Conservation (phyloP, 805 yeast species). For the Teunomyces stri region DNA sequence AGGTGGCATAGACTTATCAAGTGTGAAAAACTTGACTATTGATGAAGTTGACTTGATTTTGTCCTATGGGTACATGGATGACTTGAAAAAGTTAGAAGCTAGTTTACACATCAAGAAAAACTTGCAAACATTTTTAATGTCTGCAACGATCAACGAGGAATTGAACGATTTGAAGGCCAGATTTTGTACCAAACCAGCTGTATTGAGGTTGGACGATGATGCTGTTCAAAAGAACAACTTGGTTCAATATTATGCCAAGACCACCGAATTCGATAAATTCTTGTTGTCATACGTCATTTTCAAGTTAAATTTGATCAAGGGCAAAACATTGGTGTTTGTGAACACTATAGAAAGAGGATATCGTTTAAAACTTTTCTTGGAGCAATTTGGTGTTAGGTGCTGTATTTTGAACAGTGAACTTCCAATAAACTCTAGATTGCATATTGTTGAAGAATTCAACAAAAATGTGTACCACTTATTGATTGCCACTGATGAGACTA, state of each 20-base stretch:
- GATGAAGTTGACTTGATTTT: slow-evolving; percentile 94
- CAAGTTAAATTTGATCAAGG: slow-evolving; percentile 83
- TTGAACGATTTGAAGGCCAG: slow-evolving; percentile 69
- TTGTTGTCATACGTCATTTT: slow-evolving; percentile 86
- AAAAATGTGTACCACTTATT: slow-evolving; percentile 80
- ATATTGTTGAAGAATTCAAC: slow-evolving; percentile 93
- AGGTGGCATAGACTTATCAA: slow-evolving; percentile 45
- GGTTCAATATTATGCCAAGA: slow-evolving; percentile 81
- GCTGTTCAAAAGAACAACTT: slow-evolving; percentile 55
- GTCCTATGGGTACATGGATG: slow-evolving; percentile 89
- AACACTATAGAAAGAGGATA: slow-evolving; percentile 95
- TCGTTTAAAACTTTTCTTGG: slow-evolving; percentile 82
- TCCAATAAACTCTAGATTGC: slow-evolving; percentile 89
- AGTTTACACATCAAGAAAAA: slow-evolving; percentile 69
- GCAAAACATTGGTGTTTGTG: slow-evolving; percentile 87
- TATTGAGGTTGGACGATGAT: slow-evolving; percentile 75
- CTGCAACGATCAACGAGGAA: slow-evolving; percentile 91
- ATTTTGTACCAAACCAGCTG: slow-evolving; percentile 83
- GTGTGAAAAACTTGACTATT: slow-evolving; percentile 70
- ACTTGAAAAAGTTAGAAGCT: slow-evolving; percentile 62
- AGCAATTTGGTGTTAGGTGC: slow-evolving; percentile 89
- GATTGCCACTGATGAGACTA: slow-evolving; percentile 93
- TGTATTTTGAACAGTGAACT: slow-evolving; percentile 89
- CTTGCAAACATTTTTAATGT: slow-evolving; percentile 89
- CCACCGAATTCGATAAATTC: slow-evolving; percentile 88